Evolutionary conservation across 352 stramenopile genomes (phyloP).

Genomic region (Halophytophthora batemanensis): DNA sequence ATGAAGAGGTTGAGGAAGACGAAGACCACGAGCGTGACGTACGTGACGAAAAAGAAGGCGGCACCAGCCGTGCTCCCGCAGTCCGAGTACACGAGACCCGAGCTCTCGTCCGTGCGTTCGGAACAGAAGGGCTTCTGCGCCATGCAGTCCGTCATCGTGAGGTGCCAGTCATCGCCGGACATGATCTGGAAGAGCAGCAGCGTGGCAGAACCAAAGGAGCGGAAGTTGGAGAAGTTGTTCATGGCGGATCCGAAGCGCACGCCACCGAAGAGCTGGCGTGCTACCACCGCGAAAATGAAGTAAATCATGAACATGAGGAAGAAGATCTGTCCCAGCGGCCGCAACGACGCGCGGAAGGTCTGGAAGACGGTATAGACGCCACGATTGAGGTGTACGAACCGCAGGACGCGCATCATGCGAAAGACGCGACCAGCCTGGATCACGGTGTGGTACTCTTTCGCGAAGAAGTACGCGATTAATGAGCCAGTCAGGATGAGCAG

Average conservation of each 20-base stretch:
- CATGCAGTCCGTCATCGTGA: conserved; percentile 84
- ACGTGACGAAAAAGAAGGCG: conserved; percentile 65
- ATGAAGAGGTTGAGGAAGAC: conserved; percentile 85
- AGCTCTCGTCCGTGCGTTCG: conserved; percentile 30
- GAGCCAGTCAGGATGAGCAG: conserved; percentile 59
- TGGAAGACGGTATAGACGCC: conserved; percentile 76
- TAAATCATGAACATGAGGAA: conserved; percentile 82
- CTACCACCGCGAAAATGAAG: conserved; percentile 79
- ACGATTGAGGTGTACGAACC: conserved; percentile 69
- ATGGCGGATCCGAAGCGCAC: conserved; percentile 54
- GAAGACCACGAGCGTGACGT: conserved; percentile 76
- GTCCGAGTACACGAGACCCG: conserved; percentile 47
- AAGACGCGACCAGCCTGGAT: conserved; percentile 74
- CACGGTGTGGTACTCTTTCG: conserved; percentile 55
- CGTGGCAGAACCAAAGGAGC: conserved; percentile 54
- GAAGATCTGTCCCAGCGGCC: conserved; percentile 72
- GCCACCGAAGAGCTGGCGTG: conserved; percentile 68
- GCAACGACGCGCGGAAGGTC: conserved; percentile 66
- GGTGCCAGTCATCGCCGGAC: conserved; percentile 77
- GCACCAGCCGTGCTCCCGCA: conserved; percentile 46
- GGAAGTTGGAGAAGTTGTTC: conserved; percentile 74
- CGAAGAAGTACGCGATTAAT: conserved; percentile 60
- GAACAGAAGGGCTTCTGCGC: conserved; percentile 49
- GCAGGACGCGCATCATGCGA: conserved; percentile 73
- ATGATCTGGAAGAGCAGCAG: conserved; percentile 81